These are phyloP conservation scores for Trametes coccinea DNA, from an alignment of 768 basidiomycete genomes.

Conservation along the genomic window DNA sequence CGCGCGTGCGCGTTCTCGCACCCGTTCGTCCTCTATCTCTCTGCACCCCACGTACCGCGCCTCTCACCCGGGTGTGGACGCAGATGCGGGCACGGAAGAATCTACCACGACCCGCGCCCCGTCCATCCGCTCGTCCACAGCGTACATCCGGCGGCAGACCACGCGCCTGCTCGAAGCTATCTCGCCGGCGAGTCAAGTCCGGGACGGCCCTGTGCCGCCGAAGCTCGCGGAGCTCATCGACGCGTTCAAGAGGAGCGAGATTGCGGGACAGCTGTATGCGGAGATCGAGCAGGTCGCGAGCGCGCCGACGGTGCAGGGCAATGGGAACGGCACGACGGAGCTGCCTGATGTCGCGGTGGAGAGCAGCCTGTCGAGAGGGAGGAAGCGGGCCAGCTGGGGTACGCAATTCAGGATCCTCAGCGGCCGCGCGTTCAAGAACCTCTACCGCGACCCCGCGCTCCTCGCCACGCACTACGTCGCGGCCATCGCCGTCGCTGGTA, in stretches of 20 bases:
- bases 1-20: slow-evolving; percentile 41
- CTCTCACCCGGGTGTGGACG: slow-evolving; percentile 30
- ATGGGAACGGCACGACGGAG: slow-evolving; percentile 38
- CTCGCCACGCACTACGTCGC: slow-evolving; percentile 89
- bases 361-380: slow-evolving; percentile 64
- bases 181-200: slow-evolving; percentile 35
- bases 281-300: slow-evolving; percentile 55
- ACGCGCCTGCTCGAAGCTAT: slow-evolving; percentile 71
- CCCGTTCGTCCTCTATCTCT: slow-evolving; percentile 33
- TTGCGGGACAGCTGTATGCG: slow-evolving; percentile 58
- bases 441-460: slow-evolving; percentile 92
- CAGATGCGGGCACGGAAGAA: slow-evolving; percentile 45
- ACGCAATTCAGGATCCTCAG: slow-evolving; percentile 95
- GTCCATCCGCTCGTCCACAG: slow-evolving; percentile 43
- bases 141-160: slow-evolving; percentile 68
- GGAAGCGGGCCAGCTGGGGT: slow-evolving; percentile 79
- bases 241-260: slow-evolving; percentile 65
- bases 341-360: slow-evolving; percentile 71
- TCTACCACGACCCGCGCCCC: slow-evolving; percentile 48
- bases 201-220: slow-evolving; percentile 45
- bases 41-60: slow-evolving; percentile 37
- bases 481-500: slow-evolving; percentile 80
- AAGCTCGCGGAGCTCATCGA: slow-evolving; percentile 73
- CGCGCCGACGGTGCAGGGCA: slow-evolving; percentile 31
- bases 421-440: slow-evolving; percentile 95